Evolutionary conservation across 2,329 filamentous ascomycete genomes (phyloP), one percentile per base, ranked within the genome.

Genomic region (Zasmidium angulare): DNA sequence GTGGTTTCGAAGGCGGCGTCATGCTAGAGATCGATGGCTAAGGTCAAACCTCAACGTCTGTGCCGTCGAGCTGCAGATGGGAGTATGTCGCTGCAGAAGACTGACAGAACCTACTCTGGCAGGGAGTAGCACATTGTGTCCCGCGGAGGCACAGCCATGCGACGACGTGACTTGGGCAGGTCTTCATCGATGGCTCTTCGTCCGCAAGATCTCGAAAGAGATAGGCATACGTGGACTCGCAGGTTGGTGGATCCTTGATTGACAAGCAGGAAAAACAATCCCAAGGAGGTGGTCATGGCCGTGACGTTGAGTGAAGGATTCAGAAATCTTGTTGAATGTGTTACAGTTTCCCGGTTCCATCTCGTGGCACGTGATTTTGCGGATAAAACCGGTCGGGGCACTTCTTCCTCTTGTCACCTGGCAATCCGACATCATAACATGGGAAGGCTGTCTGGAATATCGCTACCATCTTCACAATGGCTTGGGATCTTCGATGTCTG

Each of bases 1-100:
- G n/a, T n/a, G n/a, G 69, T 0, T 74, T 79, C 29, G 63, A 75
- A 23, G 74, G 72, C 0, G 79, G 77, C 36, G 70, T 71, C 9
- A 63, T 79, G 3, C 69, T 78, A 4, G 66, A 75, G 40, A 70
- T 76, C 3, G 68, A 75, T 12, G 72, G 73, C 20, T 53, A 70
- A 26, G 61, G 61, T 65, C 69, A 71, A 46, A 19, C 63, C 1
- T 70, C 66, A 1, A 29, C 72, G 6, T 61, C 55, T 0, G 19
- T 68, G 1, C 70, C 71, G 2, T 77, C 74, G 1, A 55, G 61
- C 4, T 78, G 77, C 61, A 71, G 68, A 3, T 53, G 68, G 4
- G 58, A 63, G 47, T 60, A 64, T 2, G 67, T 72, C 2, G 57
- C 60, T 21, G 66, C 62, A 7, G n/a, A n/a, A n/a, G 78, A 77